Conservation (phyloP, 2,329 filamentous ascomycete genomes). For the Aspergillus eucalypticola region DNA sequence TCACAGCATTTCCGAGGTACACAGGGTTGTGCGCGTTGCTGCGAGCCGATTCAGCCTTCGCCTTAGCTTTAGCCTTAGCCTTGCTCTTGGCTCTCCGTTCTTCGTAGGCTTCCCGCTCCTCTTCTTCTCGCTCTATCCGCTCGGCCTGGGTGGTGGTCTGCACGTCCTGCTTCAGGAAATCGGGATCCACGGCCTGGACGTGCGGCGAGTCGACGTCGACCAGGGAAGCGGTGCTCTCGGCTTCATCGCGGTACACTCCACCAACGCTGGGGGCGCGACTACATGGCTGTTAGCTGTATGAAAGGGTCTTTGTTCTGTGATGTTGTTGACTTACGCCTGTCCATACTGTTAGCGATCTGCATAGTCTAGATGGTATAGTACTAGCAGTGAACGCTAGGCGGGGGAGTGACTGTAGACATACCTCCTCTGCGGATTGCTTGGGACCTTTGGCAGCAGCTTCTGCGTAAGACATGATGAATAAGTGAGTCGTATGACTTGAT, state of each 20-base stretch:
- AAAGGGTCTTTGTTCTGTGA: not conserved
- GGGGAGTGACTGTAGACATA: conserved; percentile 29
- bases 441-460: conserved; percentile 49
- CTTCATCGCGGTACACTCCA: conserved; percentile 41
- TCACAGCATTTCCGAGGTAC: conserved; percentile 47
- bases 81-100: conserved; percentile 35
- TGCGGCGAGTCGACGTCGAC: conserved; percentile 52
- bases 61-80: conserved; percentile 37
- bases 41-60: conserved; percentile 30
- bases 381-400: not conserved
- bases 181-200: conserved; percentile 44
- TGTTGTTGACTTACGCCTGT: conserved; percentile 39
- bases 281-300: not conserved
- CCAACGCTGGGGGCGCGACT: conserved; percentile 47
- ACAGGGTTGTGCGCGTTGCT: conserved; percentile 50
- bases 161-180: conserved; percentile 44
- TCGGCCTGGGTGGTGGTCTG: conserved; percentile 51
- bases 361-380: not conserved
- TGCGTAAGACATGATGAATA: conserved; percentile 50
- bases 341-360: conserved; percentile 12
- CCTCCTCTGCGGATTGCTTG: conserved; percentile 50
- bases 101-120: conserved; percentile 30
- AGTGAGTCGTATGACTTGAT: conserved; percentile 1
- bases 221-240: conserved; percentile 45
- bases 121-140: conserved; percentile 44